These are phyloP conservation scores for Yamadazyma sp. DNA, from an alignment of 805 yeast genomes.

Conservation along the genomic window DNA sequence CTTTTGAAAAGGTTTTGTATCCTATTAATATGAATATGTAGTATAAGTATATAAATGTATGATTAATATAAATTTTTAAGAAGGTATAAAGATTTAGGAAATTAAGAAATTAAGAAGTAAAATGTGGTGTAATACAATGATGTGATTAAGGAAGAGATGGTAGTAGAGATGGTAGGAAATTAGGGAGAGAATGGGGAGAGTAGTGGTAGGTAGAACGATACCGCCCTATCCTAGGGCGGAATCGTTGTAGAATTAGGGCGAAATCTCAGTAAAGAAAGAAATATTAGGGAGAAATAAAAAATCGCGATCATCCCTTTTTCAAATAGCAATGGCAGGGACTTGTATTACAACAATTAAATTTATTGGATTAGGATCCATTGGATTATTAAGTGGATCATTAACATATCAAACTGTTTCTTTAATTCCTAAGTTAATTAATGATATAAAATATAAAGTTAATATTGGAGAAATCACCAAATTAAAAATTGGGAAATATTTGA, in stretches of 20 bases:
- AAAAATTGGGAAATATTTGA: slow-evolving; percentile 19
- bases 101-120: too few species aligned
- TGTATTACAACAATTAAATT: slow-evolving; percentile 51
- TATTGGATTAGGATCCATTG: slow-evolving; percentile 64
- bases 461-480: slow-evolving; percentile 17
- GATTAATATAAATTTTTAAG: not conserved
- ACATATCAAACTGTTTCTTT: slow-evolving; percentile 35
- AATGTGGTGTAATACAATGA: too few species aligned
- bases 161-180: too few species aligned
- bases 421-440: slow-evolving; percentile 27
- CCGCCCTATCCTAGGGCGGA: too few species aligned
- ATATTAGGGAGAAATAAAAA: too few species aligned
- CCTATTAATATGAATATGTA: not conserved
- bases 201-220: too few species aligned
- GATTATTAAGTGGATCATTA: slow-evolving; percentile 56
- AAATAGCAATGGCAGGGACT: slow-evolving; percentile 22
- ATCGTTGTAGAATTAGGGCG: too few species aligned
- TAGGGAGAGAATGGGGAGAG: too few species aligned
- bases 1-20: too few species aligned
- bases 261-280: too few species aligned
- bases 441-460: slow-evolving; percentile 11
- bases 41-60: not conserved
- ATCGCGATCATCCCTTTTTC: slow-evolving; percentile 13
- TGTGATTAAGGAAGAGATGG: too few species aligned
- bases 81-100: not conserved